phyloP scores from a whole-genome alignment of 225 moss, liverwort and hornwort species.

The Polytrichum formosum region DNA sequence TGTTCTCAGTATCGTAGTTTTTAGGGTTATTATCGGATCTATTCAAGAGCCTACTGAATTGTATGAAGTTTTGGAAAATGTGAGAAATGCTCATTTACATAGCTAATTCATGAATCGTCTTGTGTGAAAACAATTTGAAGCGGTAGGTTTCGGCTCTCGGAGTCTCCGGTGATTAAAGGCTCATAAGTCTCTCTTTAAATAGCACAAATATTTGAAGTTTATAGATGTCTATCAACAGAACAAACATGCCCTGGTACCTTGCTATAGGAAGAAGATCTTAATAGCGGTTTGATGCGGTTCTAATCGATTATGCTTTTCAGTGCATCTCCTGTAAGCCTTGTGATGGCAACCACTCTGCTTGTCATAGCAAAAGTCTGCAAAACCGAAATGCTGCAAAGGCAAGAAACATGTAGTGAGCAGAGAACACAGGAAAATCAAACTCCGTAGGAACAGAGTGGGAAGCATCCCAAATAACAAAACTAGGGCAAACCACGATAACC shows the following conservation, averaged over 20 bases:
- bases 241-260: too few species aligned
- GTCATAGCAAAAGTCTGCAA: constrained; percentile 1
- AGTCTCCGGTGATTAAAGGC: not conserved
- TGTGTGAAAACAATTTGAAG: too few species aligned
- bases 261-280: not conserved
- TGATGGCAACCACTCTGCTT: not conserved
- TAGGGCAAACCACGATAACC: too few species aligned
- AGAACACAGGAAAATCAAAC: too few species aligned
- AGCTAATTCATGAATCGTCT: not conserved
- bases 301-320: too few species aligned
- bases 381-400: not conserved
- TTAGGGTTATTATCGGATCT: too few species aligned
- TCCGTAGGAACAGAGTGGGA: too few species aligned
- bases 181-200: not conserved
- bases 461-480: too few species aligned
- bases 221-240: too few species aligned
- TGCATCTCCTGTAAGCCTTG: not conserved
- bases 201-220: not conserved
- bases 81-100: not conserved
- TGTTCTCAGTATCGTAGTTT: too few species aligned
- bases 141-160: not conserved
- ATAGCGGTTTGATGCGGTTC: too few species aligned
- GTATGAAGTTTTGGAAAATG: not conserved
- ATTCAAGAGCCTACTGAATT: not conserved
- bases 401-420: not conserved